Evolutionary conservation across 495 filamentous ascomycete genomes (phyloP), one percentile per base, ranked within the genome.

Genomic region (Melanomma pulvis-pyrius): DNA sequence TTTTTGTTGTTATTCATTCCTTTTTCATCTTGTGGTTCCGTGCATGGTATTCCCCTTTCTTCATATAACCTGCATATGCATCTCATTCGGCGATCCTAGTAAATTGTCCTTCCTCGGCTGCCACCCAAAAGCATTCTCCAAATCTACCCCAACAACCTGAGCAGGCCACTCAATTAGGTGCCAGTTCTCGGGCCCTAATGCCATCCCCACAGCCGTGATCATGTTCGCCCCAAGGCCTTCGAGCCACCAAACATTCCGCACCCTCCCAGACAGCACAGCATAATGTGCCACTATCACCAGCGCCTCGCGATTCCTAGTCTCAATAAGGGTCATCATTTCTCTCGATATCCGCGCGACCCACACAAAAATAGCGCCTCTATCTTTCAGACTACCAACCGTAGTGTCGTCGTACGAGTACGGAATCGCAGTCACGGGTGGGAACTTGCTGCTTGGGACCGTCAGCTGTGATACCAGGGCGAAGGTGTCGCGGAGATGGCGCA

Each of bases 241-340:
- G 21, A 72, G 15, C 60, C 60, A 72, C 69, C 69, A 72, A 0
- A 65, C 44, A 26, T 60, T 53, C 13, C 65, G 36, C 11, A 68
- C 44, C 11, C 69, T 44, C 1, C 57, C 65, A 1, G 32, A 50
- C 4, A 72, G 61, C 8, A 72, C 39, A 7, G 65, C 66, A 32
- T 59, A 72, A 36, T 72, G 55, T 17, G 65, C 69, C 2, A 69
- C 25, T 0, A 72, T 24, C 8, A 69, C 69, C 15, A 72, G 26
- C n/a, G 65, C 69, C 25, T 69, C 65, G 15, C 32, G 34, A 30
- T 69, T 58, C 50, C 62, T 46, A 15, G 65, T 5, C 51, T 69
- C 65, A 1, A 65, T 8, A 19, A 72, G 28, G 3, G 36, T 30
- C 1, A 72, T 59, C 22, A 72, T 69, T 32, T 65, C 61, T 13